phyloP scores from a whole-genome alignment of 164 flowering plant genomes.

The Magnolia changhungtana region DNA sequence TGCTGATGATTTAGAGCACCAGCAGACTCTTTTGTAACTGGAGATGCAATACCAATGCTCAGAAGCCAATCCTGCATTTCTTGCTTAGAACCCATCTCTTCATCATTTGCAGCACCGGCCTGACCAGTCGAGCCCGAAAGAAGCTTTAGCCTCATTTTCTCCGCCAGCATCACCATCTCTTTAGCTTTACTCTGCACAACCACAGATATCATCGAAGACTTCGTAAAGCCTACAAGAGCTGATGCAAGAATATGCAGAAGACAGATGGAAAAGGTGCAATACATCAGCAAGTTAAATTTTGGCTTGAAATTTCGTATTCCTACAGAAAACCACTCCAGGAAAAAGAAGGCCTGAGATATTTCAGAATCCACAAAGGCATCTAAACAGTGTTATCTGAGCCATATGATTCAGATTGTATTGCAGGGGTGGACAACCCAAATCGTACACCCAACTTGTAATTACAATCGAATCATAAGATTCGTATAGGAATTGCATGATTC shows the following conservation, averaged over 20 bases:
- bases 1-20: conserved; percentile 97
- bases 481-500: no score
- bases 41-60: conserved; percentile 93
- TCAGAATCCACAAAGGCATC: no score
- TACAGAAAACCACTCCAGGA: no score
- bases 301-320: no score
- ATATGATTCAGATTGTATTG: no score
- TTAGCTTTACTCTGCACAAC: conserved; percentile 82
- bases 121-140: conserved; percentile 62
- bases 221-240: background rate
- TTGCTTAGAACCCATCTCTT: conserved; percentile 84
- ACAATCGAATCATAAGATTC: no score
- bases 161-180: conserved; percentile 97
- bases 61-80: conserved; percentile 95
- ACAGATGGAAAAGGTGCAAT: background rate
- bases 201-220: background rate
- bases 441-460: no score
- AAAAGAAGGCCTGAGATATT: no score
- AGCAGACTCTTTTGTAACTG: conserved; percentile 94
- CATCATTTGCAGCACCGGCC: conserved; percentile 51
- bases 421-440: no score
- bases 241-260: background rate
- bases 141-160: conserved; percentile 92
- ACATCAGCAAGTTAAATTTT: no score
- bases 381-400: no score